phyloP scores from a whole-genome alignment of 805 yeast species.

The Lachancea fermentati region DNA sequence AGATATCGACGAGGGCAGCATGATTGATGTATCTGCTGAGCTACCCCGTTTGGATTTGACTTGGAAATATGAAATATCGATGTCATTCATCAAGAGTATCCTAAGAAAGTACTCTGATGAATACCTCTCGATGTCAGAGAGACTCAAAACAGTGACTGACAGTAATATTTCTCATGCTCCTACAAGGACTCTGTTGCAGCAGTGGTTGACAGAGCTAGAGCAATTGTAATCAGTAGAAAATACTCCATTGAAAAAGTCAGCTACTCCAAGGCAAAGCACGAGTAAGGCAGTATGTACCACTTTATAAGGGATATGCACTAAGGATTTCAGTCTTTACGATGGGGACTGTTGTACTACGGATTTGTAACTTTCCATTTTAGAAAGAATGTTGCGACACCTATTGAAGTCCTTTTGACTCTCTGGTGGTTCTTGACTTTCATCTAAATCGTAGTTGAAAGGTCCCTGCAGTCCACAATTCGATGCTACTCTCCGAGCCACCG shows the following conservation, averaged over 20 bases:
- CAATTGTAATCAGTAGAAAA: slow-evolving; percentile 7
- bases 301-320: background rate
- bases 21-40: slow-evolving; percentile 25
- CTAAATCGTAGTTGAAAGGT: background rate
- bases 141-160: slow-evolving; percentile 33
- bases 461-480: background rate
- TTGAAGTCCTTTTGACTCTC: slow-evolving; percentile 2
- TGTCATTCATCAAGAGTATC: slow-evolving; percentile 36
- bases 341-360: slow-evolving; percentile 14
- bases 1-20: slow-evolving; percentile 19
- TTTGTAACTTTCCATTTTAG: slow-evolving; percentile 13
- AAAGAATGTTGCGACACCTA: slow-evolving; percentile 3
- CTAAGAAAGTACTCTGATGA: slow-evolving; percentile 43
- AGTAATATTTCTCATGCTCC: slow-evolving; percentile 30
- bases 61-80: slow-evolving; percentile 39
- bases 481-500: slow-evolving; percentile 17
- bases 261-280: no score
- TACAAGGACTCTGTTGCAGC: slow-evolving; percentile 24
- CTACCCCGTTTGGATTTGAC: slow-evolving; percentile 32
- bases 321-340: background rate
- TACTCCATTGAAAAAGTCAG: no score
- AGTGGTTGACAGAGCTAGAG: slow-evolving; percentile 34
- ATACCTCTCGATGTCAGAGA: slow-evolving; percentile 28
- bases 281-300: background rate
- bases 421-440: slow-evolving; percentile 6